Evolutionary conservation across 495 filamentous ascomycete genomes (phyloP).

Genomic region (Penicillium subrubescens): DNA sequence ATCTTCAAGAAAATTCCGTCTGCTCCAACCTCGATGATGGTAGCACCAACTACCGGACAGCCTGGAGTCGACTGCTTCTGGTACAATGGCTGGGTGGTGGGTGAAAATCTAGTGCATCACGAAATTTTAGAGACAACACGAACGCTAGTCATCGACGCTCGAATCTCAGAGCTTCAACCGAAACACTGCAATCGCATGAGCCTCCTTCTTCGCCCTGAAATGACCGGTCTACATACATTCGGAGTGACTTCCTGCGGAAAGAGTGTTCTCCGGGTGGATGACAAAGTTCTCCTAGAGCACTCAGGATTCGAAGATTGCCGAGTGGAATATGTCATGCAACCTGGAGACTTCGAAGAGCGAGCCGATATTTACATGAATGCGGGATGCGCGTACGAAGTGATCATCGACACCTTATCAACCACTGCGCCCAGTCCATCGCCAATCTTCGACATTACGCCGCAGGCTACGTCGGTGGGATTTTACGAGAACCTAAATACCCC

Average conservation of each 20-base stretch:
- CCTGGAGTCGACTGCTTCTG: constrained; percentile 10
- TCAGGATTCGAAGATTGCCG: constrained; percentile 2
- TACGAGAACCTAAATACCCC: constrained; percentile 7
- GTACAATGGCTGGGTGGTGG: constrained; percentile 8
- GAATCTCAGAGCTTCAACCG: background rate
- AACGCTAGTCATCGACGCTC: constrained; percentile 3
- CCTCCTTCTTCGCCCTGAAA: background rate
- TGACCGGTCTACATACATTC: constrained; percentile 4
- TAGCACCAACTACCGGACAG: background rate
- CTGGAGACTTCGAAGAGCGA: constrained; percentile 7
- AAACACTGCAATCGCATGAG: constrained; percentile 9
- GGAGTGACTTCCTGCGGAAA: constrained; percentile 9
- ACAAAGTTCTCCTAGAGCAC: constrained; percentile 1
- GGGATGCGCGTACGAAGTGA: constrained; percentile 2
- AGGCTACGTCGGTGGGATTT: constrained; percentile 8
- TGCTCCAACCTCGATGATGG: background rate
- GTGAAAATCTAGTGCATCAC: constrained; percentile 4
- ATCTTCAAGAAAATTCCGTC: constrained; percentile 5
- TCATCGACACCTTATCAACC: constrained; percentile 4
- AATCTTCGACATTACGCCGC: constrained; percentile 9
- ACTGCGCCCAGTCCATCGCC: constrained; percentile 6
- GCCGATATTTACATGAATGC: background rate
- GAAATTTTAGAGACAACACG: constrained; percentile 4
- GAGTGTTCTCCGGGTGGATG: constrained; percentile 3
- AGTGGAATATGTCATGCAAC: constrained; percentile 12